Evolutionary conservation across 306 rosid species (phyloP).

Genomic region (Fragaria ananassa): DNA sequence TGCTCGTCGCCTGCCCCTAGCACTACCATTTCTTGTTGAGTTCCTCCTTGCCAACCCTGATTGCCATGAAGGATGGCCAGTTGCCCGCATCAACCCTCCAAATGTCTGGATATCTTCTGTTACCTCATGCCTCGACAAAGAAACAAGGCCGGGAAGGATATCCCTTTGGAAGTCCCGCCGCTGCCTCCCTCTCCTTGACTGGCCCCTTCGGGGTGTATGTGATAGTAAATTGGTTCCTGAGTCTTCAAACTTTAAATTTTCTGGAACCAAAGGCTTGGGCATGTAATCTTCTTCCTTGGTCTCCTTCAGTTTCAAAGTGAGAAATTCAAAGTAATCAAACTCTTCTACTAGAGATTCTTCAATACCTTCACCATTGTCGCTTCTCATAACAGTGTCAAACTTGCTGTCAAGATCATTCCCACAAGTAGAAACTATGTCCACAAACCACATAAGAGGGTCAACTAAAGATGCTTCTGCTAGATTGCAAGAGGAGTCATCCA

Average conservation of each 20-base stretch:
- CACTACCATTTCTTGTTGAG: constrained; percentile 69
- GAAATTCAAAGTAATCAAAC: constrained; percentile 67
- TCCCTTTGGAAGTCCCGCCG: constrained; percentile 97
- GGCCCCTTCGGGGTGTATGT: constrained; percentile 69
- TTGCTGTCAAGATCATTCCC: constrained; percentile 39
- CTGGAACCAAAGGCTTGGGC: constrained; percentile 87
- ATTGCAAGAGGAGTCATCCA: constrained; percentile 32
- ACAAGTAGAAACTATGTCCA: constrained; percentile 55
- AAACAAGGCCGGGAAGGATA: constrained; percentile 84
- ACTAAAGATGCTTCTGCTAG: constrained; percentile 37
- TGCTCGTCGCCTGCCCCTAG: constrained; percentile 71
- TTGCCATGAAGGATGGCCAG: constrained; percentile 73
- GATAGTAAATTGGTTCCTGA: constrained; percentile 44
- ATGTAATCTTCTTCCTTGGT: constrained; percentile 85
- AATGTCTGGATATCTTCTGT: constrained; percentile 96
- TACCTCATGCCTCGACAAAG: constrained; percentile 92
- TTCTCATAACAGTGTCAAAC: constrained; percentile 27
- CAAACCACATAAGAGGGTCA: constrained; percentile 72
- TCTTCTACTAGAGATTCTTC: constrained; percentile 42
- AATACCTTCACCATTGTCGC: constrained; percentile 27
- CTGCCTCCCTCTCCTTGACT: constrained; percentile 88
- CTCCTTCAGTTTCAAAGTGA: constrained; percentile 65
- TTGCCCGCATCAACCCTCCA: constrained; percentile 89
- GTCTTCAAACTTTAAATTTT: constrained; percentile 63
- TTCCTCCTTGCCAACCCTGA: constrained; percentile 77